These are phyloP conservation scores for Medicago arabica DNA, from an alignment of 306 rosid genomes.

Conservation along the genomic window DNA sequence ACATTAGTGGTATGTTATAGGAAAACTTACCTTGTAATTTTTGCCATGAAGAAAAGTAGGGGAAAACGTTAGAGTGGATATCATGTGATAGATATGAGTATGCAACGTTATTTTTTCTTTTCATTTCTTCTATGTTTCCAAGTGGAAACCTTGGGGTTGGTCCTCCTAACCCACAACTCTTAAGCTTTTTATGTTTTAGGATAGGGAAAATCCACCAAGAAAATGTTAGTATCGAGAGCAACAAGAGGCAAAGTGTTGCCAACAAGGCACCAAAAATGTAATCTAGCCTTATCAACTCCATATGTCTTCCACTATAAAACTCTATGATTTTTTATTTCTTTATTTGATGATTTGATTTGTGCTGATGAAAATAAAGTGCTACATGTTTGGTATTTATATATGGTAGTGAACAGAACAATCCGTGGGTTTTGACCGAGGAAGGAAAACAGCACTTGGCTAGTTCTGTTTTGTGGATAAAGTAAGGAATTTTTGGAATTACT, in stretches of 20 bases:
- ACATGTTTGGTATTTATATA: no score
- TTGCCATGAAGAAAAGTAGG: constrained; percentile 77
- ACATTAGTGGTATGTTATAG: no score
- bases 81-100: constrained; percentile 55
- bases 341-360: no score
- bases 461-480: no score
- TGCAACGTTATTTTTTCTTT: constrained; percentile 40
- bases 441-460: no score
- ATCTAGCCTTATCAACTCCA: constrained; percentile 46
- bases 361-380: no score
- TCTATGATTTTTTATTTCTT: not conserved
- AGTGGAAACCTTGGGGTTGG: constrained; percentile 82
- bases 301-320: not conserved
- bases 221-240: constrained; percentile 45
- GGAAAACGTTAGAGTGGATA: constrained; percentile 71
- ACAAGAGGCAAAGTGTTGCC: constrained; percentile 34
- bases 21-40: constrained; percentile 62
- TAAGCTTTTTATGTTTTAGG: constrained; percentile 52
- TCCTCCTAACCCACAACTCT: constrained; percentile 67
- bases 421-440: no score
- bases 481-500: no score
- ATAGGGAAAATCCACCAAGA: constrained; percentile 69
- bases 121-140: constrained; percentile 72
- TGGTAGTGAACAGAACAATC: no score
- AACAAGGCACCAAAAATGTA: constrained; percentile 28